phyloP scores from a whole-genome alignment of 495 filamentous ascomycete species.

The Talaromyces adpressus region DNA sequence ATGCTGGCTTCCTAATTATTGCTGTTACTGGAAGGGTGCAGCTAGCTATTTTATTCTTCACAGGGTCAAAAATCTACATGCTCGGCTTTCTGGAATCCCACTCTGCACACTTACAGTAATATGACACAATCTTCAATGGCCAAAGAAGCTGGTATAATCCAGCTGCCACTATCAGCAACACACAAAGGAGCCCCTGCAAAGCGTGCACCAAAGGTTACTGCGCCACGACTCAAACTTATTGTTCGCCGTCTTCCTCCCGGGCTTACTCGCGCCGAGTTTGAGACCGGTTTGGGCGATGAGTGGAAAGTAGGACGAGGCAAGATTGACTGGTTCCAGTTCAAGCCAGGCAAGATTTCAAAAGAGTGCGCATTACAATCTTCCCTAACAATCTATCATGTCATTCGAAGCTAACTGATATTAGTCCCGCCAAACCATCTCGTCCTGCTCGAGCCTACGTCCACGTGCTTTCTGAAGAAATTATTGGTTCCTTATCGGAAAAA shows the following conservation, averaged over 20 bases:
- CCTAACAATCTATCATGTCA: background rate
- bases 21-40: background rate
- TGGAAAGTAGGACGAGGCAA: conserved; percentile 75
- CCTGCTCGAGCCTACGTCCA: conserved; percentile 77
- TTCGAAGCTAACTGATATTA: conserved; percentile 27
- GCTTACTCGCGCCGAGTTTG: conserved; percentile 74
- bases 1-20: background rate
- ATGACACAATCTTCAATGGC: conserved; percentile 37
- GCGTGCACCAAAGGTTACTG: conserved; percentile 47
- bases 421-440: conserved; percentile 67
- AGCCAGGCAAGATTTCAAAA: conserved; percentile 76
- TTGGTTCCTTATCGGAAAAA: conserved; percentile 54
- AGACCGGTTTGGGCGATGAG: conserved; percentile 64
- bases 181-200: conserved; percentile 42
- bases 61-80: background rate
- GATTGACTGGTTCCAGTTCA: conserved; percentile 75
- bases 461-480: conserved; percentile 52
- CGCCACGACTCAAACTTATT: conserved; percentile 73
- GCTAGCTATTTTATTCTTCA: background rate
- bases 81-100: background rate
- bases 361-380: conserved; percentile 52
- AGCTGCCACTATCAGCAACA: conserved; percentile 48
- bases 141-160: conserved; percentile 49
- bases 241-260: conserved; percentile 80
- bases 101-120: conserved; percentile 3